Base-by-base conservation (phyloP, 2,329 filamentous ascomycete species). In the Pleomassaria siparia region DNA sequence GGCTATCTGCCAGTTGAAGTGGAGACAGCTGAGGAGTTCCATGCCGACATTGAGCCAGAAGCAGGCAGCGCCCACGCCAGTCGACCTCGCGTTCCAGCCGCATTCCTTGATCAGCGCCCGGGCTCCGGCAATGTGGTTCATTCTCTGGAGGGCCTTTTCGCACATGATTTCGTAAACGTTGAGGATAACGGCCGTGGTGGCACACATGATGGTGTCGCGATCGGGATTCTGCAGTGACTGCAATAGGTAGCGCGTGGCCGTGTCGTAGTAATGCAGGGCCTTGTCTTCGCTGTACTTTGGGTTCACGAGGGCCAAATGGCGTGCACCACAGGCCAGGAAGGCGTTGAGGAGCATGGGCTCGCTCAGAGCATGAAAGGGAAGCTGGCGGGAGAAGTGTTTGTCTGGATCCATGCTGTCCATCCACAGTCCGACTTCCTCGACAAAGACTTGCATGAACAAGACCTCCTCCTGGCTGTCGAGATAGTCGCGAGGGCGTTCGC, bases 111-210 rank as follows among this genome's bases (percentile, higher is more conserved):
- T 91, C 41, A 96, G 76, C 1, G 89, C 89, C 44, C 90, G 81
- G 9, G 90, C 89, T 4, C 90, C 90, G 0, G 88, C 86, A 56
- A 92, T 91, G 63, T 96, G 91, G 58, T 88, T 91, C 86, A 94
- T 92, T n/a, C 87, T 81, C 59, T 90, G 84, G 29, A 86, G 76
- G 4, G 87, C 84, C 56, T 83, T 83, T 63, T 92, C 88, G 40
- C 84, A 90, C 89, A 96, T 95, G 59, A 91, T 86, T 69, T 96
- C 91, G 71, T 95, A 96, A 3, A 95, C 88, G 59, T 95, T 92
- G 25, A 97, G 79, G 7, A 95, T 86, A 12, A 95, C 86, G 2
- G 92, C 91, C 0, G 90, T 90, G 0, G 88, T 89, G 7, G 91
- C 90, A 67, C 91, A 96, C 44, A 95, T 85, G 22, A 86, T 83